Conservation (phyloP, 2,329 filamentous ascomycete species). For the Epichloe hybrida region DNA sequence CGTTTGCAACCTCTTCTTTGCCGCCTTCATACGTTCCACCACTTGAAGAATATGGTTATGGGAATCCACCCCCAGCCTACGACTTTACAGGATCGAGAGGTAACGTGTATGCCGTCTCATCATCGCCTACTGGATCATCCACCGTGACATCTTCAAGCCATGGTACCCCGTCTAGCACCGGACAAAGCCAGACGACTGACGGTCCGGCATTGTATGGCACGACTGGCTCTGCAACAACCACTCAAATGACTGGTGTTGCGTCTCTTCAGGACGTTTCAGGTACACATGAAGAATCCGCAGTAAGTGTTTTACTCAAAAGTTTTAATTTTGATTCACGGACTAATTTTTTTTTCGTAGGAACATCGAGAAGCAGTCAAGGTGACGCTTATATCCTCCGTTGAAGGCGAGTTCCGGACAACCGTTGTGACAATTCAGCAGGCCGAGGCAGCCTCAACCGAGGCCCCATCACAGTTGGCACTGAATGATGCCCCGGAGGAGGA, state of each 20-base stretch:
- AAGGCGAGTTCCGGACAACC: constrained; percentile 10
- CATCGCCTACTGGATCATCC: not conserved
- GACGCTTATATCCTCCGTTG: constrained; percentile 13
- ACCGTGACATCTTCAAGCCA: not conserved
- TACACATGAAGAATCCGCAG: not conserved
- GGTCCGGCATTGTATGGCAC: not conserved
- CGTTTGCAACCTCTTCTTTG: not conserved
- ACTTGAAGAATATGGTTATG: constrained; percentile 7
- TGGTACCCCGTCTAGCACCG: not conserved
- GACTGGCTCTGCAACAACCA: not conserved
- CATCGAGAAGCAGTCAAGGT: constrained; percentile 5
- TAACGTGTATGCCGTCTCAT: not conserved
- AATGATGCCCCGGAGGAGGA: not conserved
- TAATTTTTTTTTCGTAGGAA: not conserved
- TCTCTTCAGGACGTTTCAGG: not conserved
- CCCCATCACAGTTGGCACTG: not conserved
- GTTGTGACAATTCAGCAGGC: constrained; percentile 6
- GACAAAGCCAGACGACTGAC: not conserved
- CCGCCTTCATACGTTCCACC: constrained; percentile 6
- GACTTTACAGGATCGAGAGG: not conserved
- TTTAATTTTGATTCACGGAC: not conserved
- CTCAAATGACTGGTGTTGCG: constrained; percentile 1
- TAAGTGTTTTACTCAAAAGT: not conserved
- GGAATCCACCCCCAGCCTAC: constrained; percentile 2
- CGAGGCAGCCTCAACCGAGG: not conserved